A percentile compares a stretch with the other conserved stretches of the same genome.
phyloP scores from a whole-genome alignment of 225 moss, liverwort and hornwort genomes.

The Bryum argenteum region DNA sequence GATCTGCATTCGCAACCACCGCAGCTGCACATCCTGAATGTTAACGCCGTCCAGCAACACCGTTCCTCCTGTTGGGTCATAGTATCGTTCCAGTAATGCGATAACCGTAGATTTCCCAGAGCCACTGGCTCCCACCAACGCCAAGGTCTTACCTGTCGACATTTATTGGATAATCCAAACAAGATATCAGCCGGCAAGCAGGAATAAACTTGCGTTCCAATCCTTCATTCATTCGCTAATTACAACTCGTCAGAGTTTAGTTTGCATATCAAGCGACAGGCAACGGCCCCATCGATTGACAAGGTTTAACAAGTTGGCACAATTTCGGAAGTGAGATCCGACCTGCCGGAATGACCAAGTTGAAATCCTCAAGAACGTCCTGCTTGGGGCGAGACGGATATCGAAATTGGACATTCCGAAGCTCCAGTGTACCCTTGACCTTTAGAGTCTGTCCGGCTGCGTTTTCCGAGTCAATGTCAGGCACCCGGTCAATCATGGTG shows the following conservation, averaged over 20 bases:
- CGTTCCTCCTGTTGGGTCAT: constrained; percentile 40
- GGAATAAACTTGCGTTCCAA: background rate
- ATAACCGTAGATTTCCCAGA: constrained; percentile 57
- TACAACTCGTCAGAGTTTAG: background rate
- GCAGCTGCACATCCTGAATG: constrained; percentile 46
- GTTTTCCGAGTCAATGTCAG: constrained; percentile 70
- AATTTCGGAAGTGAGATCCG: background rate
- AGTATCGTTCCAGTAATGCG: constrained; percentile 47
- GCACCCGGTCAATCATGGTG: constrained; percentile 71
- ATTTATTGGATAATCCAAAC: background rate
- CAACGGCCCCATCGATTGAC: background rate
- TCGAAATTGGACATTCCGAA: constrained; percentile 40
- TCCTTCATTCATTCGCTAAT: background rate
- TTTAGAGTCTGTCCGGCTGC: constrained; percentile 50
- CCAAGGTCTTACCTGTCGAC: constrained; percentile 47
- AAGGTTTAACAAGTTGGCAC: background rate
- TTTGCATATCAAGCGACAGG: background rate
- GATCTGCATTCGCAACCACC: constrained; percentile 55
- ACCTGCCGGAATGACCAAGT: constrained; percentile 47
- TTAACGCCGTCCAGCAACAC: constrained; percentile 44
- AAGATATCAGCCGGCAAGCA: background rate
- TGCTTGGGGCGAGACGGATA: constrained; percentile 54
- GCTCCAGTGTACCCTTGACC: constrained; percentile 57
- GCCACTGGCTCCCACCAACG: constrained; percentile 52
- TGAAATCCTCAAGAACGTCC: constrained; percentile 50